Base-by-base conservation (phyloP, 306 rosid genomes). In the Quercus cerris region DNA sequence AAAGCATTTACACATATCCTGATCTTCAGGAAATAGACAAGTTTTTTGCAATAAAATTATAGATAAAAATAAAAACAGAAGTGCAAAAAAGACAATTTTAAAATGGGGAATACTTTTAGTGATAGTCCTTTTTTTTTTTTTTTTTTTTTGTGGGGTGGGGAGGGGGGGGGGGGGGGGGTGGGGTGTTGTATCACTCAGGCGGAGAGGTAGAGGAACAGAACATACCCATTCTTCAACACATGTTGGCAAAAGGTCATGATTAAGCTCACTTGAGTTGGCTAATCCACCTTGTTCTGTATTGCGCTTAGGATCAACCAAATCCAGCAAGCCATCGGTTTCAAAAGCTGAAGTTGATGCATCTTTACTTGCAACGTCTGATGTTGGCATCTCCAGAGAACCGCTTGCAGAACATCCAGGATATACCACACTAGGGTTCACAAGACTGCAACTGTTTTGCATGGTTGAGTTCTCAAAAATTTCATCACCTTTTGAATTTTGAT, bases 281-380 rank as follows among this genome's bases (percentile, higher is more conserved):
- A 73, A 78, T 71, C 74, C 71, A 20, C 52, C 57, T 69, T 74
- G 80, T 80, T 76, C 77, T 71, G 57, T 78, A 33, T 71, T 69
- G 80, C 72, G 63, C 83, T 86, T 83, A 61, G 44, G 80, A 75
- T 84, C 78, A 80, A 86, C 75, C 75, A 78, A 76, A 78, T 82
- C 80, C 76, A 81, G 76, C 38, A 56, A 2, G 9, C 63, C 79
- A 56, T 35, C 66, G 22, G 71, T 78, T 70, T 75, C 84, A 75
- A 69, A 70, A 72, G 74, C 80, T 62, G 77, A 69, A 81, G 61
- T 71, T 25, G 84, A 72, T 33, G 70, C 77, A 12, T 76, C 89
- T 80, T 72, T 80, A 57, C 44, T 81, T 70, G 81, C 84, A 86
- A 73, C 84, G 15, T 86, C 86, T 74, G 85, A 80, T 54, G 81